A percentile compares a stretch with the other conserved stretches of the same genome.
Conservation (phyloP, 805 yeast genomes). For the Torulaspora microellipsoides region DNA sequence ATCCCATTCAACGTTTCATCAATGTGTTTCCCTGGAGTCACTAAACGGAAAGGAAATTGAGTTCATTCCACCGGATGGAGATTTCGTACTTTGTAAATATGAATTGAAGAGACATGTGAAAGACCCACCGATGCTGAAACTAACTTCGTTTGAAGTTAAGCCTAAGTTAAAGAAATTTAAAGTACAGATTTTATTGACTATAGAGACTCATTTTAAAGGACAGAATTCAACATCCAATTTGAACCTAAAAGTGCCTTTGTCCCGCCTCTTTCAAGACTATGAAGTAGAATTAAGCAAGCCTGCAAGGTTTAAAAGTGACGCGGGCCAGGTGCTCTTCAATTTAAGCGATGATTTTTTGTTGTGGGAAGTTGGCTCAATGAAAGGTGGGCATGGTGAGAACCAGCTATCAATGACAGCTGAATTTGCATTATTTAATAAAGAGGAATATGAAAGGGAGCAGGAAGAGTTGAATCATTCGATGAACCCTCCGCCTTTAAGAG, state of each 20-base stretch:
- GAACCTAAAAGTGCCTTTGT: constrained; percentile 31
- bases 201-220: constrained; percentile 35
- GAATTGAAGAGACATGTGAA: constrained; percentile 33
- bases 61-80: constrained; percentile 90
- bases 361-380: constrained; percentile 67
- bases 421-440: constrained; percentile 35
- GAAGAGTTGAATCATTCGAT: constrained; percentile 30
- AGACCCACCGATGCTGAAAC: constrained; percentile 38
- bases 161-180: constrained; percentile 26
- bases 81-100: constrained; percentile 52
- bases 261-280: constrained; percentile 34
- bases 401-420: constrained; percentile 51
- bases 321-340: constrained; percentile 67
- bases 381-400: constrained; percentile 51
- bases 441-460: constrained; percentile 20
- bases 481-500: constrained; percentile 38
- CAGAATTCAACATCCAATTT: constrained; percentile 34
- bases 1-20: constrained; percentile 77
- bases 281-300: constrained; percentile 43
- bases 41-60: constrained; percentile 47
- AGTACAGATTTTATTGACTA: constrained; percentile 21
- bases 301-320: constrained; percentile 64
- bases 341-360: constrained; percentile 63
- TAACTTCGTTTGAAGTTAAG: constrained; percentile 23
- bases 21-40: constrained; percentile 73